These are phyloP conservation scores for Cryptosporidium baileyi DNA, from an alignment of 169 alveolate species.

Conservation along the genomic window DNA sequence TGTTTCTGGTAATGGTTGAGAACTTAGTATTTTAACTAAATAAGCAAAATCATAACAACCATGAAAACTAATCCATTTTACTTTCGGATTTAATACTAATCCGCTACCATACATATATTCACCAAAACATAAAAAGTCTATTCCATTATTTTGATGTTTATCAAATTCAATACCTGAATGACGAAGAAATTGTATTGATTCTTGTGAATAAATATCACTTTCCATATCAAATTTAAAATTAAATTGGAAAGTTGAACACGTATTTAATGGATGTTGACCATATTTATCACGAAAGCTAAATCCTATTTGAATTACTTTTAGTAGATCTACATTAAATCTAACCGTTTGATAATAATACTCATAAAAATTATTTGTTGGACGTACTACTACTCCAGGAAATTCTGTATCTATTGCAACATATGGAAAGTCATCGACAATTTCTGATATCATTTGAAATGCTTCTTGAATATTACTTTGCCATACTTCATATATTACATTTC, in stretches of 20 bases:
- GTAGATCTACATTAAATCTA: constrained; percentile 92
- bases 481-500: constrained; percentile 36
- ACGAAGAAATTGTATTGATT: constrained; percentile 90
- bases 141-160: constrained; percentile 90
- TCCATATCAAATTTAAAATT: constrained; percentile 93
- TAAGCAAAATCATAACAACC: constrained; percentile 98
- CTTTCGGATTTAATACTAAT: constrained; percentile 93
- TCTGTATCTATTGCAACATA: constrained; percentile 91
- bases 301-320: constrained; percentile 95
- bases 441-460: constrained; percentile 88
- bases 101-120: constrained; percentile 94
- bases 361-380: constrained; percentile 85
- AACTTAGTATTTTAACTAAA: constrained; percentile 88
- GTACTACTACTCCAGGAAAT: constrained; percentile 92
- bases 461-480: constrained; percentile 76
- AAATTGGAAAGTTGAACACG: constrained; percentile 94
- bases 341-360: constrained; percentile 93
- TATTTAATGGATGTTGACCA: constrained; percentile 89
- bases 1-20: constrained; percentile 89
- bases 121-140: constrained; percentile 92
- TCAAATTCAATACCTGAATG: constrained; percentile 96
- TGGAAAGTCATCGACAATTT: constrained; percentile 88
- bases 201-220: constrained; percentile 90
- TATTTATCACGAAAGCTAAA: constrained; percentile 92
- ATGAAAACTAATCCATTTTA: constrained; percentile 97